Evolutionary conservation across 441 rosid genomes (phyloP).

Genomic region (Brassica balearica): DNA sequence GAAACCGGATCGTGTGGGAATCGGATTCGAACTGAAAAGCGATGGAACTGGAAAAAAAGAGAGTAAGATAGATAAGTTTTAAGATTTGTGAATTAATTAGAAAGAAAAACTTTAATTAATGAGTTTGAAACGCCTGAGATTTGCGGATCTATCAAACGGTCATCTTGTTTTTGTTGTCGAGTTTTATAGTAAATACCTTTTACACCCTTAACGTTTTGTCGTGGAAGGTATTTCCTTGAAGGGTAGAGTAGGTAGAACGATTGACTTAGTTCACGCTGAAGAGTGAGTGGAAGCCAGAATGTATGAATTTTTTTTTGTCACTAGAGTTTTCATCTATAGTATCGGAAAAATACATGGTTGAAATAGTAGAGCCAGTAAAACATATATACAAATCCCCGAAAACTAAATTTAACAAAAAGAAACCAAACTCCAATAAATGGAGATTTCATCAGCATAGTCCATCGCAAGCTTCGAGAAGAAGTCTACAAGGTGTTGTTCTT

Average conservation of each 20-base stretch:
- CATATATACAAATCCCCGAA: too few species aligned
- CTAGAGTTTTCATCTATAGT: too few species aligned
- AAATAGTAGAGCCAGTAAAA: too few species aligned
- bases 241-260: conserved; percentile 5
- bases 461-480: not conserved
- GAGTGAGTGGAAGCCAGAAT: conserved; percentile 15
- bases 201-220: not conserved
- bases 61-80: too few species aligned
- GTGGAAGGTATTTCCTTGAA: not conserved
- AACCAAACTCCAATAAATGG: not conserved
- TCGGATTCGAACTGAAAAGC: conserved; percentile 37
- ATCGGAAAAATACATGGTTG: too few species aligned
- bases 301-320: too few species aligned
- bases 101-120: conserved; percentile 4
- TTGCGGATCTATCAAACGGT: conserved; percentile 62
- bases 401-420: too few species aligned
- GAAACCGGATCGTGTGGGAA: conserved; percentile 32
- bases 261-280: conserved; percentile 1
- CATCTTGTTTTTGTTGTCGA: conserved; percentile 56
- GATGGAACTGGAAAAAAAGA: not conserved
- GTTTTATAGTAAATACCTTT: conserved; percentile 23
- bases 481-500: not conserved
- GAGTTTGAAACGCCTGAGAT: conserved; percentile 54
- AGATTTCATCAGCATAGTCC: not conserved
- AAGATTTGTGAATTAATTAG: conserved; percentile 4